These are phyloP conservation scores for Phytophthora fragariae DNA, from an alignment of 352 stramenopile species.

Conservation along the genomic window DNA sequence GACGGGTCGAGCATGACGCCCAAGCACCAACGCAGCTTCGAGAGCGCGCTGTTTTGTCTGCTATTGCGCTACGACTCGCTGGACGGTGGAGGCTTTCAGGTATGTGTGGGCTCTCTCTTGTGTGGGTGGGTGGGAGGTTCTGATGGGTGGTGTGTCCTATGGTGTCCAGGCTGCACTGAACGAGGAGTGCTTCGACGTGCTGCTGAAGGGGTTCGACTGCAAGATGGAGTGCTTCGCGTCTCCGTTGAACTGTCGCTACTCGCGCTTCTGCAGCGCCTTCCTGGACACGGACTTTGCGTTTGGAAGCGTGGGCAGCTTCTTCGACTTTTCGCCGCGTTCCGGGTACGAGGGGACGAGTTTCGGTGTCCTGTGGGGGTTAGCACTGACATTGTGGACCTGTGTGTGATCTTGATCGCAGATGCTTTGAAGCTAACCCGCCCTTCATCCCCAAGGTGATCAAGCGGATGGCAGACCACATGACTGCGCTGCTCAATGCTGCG, in stretches of 20 bases:
- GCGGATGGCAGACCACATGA: slow-evolving; percentile 91
- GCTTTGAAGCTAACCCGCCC: slow-evolving; percentile 95
- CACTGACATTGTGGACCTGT: background rate
- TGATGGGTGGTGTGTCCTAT: slow-evolving; percentile 3
- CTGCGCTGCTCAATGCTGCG: slow-evolving; percentile 68
- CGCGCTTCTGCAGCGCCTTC: slow-evolving; percentile 92
- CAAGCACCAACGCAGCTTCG: slow-evolving; percentile 57
- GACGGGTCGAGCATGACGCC: slow-evolving; percentile 27
- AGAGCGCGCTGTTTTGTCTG: slow-evolving; percentile 87
- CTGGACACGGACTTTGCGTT: slow-evolving; percentile 90
- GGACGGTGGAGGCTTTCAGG: slow-evolving; percentile 94
- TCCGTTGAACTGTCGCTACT: slow-evolving; percentile 94
- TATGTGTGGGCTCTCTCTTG: slow-evolving; percentile 14
- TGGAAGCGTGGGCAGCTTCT: slow-evolving; percentile 94
- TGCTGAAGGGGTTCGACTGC: slow-evolving; percentile 92
- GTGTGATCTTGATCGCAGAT: slow-evolving; percentile 36
- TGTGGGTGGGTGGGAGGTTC: background rate
- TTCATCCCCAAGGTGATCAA: slow-evolving; percentile 95
- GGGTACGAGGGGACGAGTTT: slow-evolving; percentile 47
- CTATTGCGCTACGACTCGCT: slow-evolving; percentile 94
- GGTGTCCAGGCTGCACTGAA: slow-evolving; percentile 76
- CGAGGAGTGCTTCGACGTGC: slow-evolving; percentile 92
- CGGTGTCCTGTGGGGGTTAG: background rate
- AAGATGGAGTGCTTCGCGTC: slow-evolving; percentile 95
- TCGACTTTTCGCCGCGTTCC: slow-evolving; percentile 88